phyloP scores from a whole-genome alignment of 371 early-diverging fungal genomes.

The Syncephalis plumigaleata region DNA sequence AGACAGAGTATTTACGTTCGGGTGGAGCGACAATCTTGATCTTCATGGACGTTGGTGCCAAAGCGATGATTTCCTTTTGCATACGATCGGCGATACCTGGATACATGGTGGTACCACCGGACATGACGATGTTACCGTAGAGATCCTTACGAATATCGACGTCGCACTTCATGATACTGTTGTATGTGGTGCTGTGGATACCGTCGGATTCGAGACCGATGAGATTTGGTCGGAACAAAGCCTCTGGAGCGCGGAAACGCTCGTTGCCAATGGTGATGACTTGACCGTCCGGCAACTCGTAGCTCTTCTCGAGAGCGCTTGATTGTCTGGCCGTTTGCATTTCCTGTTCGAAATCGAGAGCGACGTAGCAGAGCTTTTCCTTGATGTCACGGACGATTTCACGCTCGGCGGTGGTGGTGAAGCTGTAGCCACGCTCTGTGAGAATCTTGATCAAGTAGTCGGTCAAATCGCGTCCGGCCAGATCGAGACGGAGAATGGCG shows the following conservation, averaged over 20 bases:
- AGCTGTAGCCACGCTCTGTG: slow-evolving; percentile 97
- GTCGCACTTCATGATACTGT: slow-evolving; percentile 96
- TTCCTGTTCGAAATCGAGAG: slow-evolving; percentile 97
- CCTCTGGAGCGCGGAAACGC: slow-evolving; percentile 98
- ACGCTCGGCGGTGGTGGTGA: slow-evolving; percentile 98
- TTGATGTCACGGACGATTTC: slow-evolving; percentile 99
- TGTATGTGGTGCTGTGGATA: slow-evolving; percentile 90
- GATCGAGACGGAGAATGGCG: slow-evolving; percentile 96
- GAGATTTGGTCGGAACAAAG: slow-evolving; percentile 96
- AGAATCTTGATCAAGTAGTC: slow-evolving; percentile 94
- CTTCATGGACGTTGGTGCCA: slow-evolving; percentile 98
- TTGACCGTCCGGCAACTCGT: slow-evolving; percentile 99
- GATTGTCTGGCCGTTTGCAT: slow-evolving; percentile 89
- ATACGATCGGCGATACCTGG: slow-evolving; percentile 96
- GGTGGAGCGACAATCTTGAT: slow-evolving; percentile 99
- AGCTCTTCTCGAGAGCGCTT: slow-evolving; percentile 89
- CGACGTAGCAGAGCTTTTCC: slow-evolving; percentile 99
- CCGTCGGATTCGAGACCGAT: slow-evolving; percentile 84
- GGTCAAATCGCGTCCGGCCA: slow-evolving; percentile 94
- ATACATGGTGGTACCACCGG: slow-evolving; percentile 90
- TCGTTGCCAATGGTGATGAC: slow-evolving; percentile 97
- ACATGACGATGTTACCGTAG: slow-evolving; percentile 90
- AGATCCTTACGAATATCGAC: slow-evolving; percentile 96
- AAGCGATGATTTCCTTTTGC: slow-evolving; percentile 95
- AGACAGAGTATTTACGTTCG: slow-evolving; percentile 99